Evolutionary conservation across 1,284 basidiomycete species (phyloP), one percentile per base, ranked within the genome.

Genomic region (Leccinum subrobustum): DNA sequence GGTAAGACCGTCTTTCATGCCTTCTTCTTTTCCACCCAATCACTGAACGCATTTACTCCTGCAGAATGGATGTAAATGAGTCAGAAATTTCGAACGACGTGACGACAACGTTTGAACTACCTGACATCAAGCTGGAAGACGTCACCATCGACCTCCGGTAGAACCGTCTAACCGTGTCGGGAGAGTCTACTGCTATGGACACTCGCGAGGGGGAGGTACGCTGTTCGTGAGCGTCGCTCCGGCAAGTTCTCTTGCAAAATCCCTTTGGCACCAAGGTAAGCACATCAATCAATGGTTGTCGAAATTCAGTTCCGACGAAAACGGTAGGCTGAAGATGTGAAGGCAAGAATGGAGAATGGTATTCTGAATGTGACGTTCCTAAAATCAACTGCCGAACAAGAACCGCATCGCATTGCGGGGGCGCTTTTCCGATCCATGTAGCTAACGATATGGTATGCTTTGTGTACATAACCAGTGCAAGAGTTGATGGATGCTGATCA

Each of bases 101-200:
- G 18, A 75, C 73, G 3, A 75, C 75, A 29, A 70, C 73, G 2
- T 75, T 81, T 63, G 79, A 81, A 64, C 68, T 81, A 4, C 79
- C 80, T 1, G 78, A 79, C 14, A 33, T 81, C 52, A 71, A 67
- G 56, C 76, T 77, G 59, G 75, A 79, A 55, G 72, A 80, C 60
- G 70, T 79, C 51, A 63, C 68, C n/a, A 73, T 80, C 61, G 71
- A 77, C 37, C 63, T 79, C n/a, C 71, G 75, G 56, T 72, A 76
- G 52, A 69, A 74, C 47, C 67, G 70, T 27, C 73, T 80, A 60
- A 50, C 14, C 3, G 47, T 25, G 6, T 50, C 47, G 6, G 47
- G 23, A 12, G 47, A 25, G 23, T 50, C 2, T 25, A 12, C 12
- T 14, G 20, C 14, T 8, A 5, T 1, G 11, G 8, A 58, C 27